Evolutionary conservation across 192 early-diverging fungal species (phyloP), one percentile per base, ranked within the genome.

Genomic region (Coemansia sp.): DNA sequence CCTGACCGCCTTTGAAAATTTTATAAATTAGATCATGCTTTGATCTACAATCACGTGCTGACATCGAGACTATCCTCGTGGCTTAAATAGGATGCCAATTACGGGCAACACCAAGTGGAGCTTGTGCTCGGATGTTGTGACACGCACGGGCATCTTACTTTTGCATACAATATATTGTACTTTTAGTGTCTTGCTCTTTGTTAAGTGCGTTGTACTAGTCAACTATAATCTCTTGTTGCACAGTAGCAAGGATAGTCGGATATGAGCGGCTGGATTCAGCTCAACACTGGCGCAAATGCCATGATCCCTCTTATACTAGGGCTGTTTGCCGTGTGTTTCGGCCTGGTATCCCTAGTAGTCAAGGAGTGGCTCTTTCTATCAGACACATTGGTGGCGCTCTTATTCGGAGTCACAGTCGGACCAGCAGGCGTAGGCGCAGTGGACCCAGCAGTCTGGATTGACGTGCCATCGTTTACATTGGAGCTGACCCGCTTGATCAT

Each of bases 381-480:
- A 16, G 90, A 92, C 77, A 84, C 89, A 37, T 83, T 97, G 37
- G 93, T 97, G 0, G 88, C 95, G 8, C 86, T 89, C 10, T 63
- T 90, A 10, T 83, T 93, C 44, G 95, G 95, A 7, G 89, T 95
- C 24, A 70, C 88, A 40, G 73, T 92, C 54, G 94, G 94, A 41
- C 92, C 92, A 5, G 71, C 88, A 33, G 90, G 78, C 9, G 64
- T 88, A n/a, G 86, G 86, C 37, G 77, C 89, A 36, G 75, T 94
- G 36, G 74, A 93, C 74, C 91, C 93, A 17, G 63, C 65, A 13
- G 63, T 70, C 10, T 87, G 87, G 87, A 56, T 71, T 40, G 64
- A 66, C 39, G 62, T 68, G 11, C 66, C 59, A 3, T 50, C 60
- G 29, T 68, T 92, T 40, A 90, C 89, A 9, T 85, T 88, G 36